Conservation (phyloP, 305 asterid genomes). For the Nicotiana rustica region DNA sequence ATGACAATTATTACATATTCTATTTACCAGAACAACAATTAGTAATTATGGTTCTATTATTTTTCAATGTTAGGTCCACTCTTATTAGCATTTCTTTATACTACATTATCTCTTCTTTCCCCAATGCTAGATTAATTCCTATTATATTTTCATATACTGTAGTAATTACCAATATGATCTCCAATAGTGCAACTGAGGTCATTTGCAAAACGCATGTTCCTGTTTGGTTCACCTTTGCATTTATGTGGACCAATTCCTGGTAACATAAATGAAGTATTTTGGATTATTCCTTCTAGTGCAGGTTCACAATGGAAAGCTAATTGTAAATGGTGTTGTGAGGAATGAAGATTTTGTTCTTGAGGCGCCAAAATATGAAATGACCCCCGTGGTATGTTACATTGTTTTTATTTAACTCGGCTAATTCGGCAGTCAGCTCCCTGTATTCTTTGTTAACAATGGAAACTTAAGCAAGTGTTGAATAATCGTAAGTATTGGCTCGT, state of each 20-base stretch:
- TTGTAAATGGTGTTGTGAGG: constrained; percentile 71
- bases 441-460: neutral
- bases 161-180: neutral
- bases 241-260: neutral
- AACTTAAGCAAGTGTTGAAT: neutral
- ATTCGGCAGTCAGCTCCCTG: neutral
- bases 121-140: neutral
- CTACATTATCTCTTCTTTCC: neutral
- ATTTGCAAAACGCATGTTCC: neutral
- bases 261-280: neutral
- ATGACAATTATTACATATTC: neutral
- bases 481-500: neutral
- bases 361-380: constrained; percentile 84
- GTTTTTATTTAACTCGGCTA: constrained; percentile 2
- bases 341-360: constrained; percentile 85
- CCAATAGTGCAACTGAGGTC: neutral
- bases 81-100: neutral
- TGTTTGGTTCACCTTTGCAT: too few relatives aligned
- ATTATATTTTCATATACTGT: neutral
- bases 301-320: constrained; percentile 77
- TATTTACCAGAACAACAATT: neutral
- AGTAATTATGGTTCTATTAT: neutral
- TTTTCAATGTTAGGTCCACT: neutral
- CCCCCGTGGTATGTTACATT: constrained; percentile 60
- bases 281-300: constrained; percentile 31